Conservation (phyloP, 2,329 filamentous ascomycete genomes). For the Diaporthe vaccinii region DNA sequence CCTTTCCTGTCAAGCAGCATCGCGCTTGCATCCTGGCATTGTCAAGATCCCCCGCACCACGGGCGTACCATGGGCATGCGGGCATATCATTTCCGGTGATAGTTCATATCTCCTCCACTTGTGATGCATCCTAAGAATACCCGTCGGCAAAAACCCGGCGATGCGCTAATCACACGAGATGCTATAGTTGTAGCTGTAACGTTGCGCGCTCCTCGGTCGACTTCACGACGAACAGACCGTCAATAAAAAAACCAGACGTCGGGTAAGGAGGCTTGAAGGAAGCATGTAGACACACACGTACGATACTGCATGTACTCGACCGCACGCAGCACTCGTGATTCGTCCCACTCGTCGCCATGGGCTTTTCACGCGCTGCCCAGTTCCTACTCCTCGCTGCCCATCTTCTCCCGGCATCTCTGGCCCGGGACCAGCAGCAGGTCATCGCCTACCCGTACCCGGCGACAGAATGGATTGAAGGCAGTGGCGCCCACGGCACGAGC, state of each 20-base stretch:
- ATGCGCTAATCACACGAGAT: neutral
- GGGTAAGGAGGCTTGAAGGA: neutral
- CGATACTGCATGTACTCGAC: neutral
- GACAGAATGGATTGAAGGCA: constrained; percentile 33
- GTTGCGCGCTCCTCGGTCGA: constrained; percentile 6
- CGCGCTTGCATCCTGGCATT: neutral
- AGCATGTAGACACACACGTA: neutral
- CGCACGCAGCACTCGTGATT: neutral
- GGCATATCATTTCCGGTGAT: neutral
- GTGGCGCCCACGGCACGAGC: constrained; percentile 19
- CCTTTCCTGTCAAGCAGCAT: neutral
- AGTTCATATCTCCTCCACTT: constrained; percentile 27
- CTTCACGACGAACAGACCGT: neutral
- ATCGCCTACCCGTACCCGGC: constrained; percentile 19
- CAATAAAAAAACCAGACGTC: neutral
- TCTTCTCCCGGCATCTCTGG: neutral
- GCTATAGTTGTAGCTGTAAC: constrained; percentile 14
- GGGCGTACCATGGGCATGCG: neutral
- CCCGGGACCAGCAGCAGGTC: constrained; percentile 10
- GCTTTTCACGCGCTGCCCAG: neutral
- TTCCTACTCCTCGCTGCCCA: neutral
- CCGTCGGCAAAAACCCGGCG: constrained; percentile 1
- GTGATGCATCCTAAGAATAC: constrained; percentile 14
- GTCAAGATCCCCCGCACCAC: neutral
- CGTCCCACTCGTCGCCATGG: neutral